Conservation (phyloP, 495 filamentous ascomycete genomes). For the Podospora pseudopauciseta region DNA sequence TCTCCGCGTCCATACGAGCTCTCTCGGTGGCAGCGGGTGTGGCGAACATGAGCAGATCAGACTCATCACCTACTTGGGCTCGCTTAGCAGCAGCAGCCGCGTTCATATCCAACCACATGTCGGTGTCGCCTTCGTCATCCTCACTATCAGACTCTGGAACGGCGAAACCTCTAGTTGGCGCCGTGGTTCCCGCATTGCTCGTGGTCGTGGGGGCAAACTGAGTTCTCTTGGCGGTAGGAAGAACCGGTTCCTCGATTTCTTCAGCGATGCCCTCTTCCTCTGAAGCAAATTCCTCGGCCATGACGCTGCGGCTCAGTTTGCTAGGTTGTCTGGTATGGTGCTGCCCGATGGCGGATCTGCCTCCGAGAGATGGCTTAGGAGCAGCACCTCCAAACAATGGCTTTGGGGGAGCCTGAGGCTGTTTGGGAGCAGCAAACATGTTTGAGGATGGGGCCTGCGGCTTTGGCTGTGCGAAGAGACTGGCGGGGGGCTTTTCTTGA, state of each 20-base stretch:
- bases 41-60: conserved; percentile 45
- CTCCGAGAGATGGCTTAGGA: conserved; percentile 5
- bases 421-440: background rate
- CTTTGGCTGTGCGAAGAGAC: conserved; percentile 4
- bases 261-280: conserved; percentile 24
- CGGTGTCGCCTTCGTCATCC: conserved; percentile 32
- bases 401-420: background rate
- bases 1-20: conserved; percentile 42
- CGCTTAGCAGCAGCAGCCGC: background rate
- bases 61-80: conserved; percentile 30
- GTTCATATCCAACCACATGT: conserved; percentile 34
- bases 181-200: conserved; percentile 36
- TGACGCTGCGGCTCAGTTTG: conserved; percentile 26
- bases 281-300: conserved; percentile 18
- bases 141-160: conserved; percentile 20
- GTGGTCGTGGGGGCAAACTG: background rate
- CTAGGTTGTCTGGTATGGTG: conserved; percentile 17
- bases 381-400: background rate
- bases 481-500: background rate
- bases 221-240: background rate
- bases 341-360: conserved; percentile 12
- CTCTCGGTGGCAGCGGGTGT: conserved; percentile 47
- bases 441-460: background rate
- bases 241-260: conserved; percentile 22
- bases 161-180: background rate